Percentiles rank a stretch among this genome's conserved stretches.
Evolutionary conservation across 2,329 filamentous ascomycete species (phyloP).

Genomic region (Ramularia endophylla): DNA sequence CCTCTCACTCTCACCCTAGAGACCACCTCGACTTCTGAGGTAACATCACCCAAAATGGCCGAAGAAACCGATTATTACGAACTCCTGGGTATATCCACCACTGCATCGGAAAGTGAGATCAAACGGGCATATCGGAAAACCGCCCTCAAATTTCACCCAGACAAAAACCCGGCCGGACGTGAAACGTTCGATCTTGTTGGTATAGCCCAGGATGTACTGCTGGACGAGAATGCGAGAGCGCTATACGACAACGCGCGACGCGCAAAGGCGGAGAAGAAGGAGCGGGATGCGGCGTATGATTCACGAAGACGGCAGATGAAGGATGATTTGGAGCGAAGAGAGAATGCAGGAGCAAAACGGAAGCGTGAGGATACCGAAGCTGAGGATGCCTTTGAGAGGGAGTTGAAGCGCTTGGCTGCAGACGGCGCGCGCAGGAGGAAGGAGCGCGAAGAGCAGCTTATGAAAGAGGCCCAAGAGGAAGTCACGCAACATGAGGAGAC

Average conservation of each 20-base stretch:
- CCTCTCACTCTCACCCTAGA: too few relatives aligned
- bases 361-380: conserved; percentile 40
- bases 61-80: conserved; percentile 63
- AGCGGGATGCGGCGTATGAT: conserved; percentile 68
- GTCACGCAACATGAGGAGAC: conserved; percentile 36
- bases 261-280: conserved; percentile 62
- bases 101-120: conserved; percentile 64
- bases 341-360: conserved; percentile 47
- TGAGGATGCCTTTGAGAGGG: conserved; percentile 55
- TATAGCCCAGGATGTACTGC: conserved; percentile 78
- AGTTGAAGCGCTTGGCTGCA: conserved; percentile 41
- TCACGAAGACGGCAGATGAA: conserved; percentile 69
- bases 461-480: conserved; percentile 49
- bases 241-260: conserved; percentile 73
- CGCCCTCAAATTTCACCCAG: conserved; percentile 87
- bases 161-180: conserved; percentile 66
- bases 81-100: conserved; percentile 61
- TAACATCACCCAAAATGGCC: conserved; percentile 25
- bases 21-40: too few relatives aligned
- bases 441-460: conserved; percentile 48
- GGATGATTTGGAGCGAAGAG: conserved; percentile 77
- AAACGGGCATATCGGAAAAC: conserved; percentile 78
- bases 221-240: conserved; percentile 61
- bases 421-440: conserved; percentile 50
- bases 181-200: conserved; percentile 81